Evolutionary conservation across 1,284 basidiomycete species (phyloP), one percentile per base, ranked within the genome.

Genomic region (Stygiomarasmius scandens): DNA sequence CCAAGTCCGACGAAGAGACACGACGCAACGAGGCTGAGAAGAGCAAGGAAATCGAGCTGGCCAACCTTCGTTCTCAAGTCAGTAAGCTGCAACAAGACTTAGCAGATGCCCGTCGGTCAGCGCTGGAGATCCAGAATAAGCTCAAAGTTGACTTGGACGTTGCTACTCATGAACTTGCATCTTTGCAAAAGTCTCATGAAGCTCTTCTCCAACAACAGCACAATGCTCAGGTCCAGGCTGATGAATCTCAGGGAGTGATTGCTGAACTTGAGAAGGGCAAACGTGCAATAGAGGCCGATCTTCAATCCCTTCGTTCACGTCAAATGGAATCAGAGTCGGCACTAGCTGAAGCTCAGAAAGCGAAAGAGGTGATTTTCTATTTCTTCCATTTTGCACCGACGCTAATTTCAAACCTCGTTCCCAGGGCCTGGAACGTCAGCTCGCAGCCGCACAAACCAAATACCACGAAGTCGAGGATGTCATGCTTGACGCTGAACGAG

Each of bases 381-480:
- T 53, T 34, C 25, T 6, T 48, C 45, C 36, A 61, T n/a, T 22
- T 29, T 29, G 3, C 27, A 41, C 41, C 38, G 25, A 55, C 57
- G 34, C 25, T 50, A 19, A n/a, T n/a, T n/a, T n/a, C n/a, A n/a
- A n/a, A 49, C 50, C 43, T 25, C 56, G 43, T 23, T 48, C 45
- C 9, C 66, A 95, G 89, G 79, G 74, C 36, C 76, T 94, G 48
- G 93, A 96, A 64, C 86, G 89, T 53, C 89, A 94, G 67, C 74
- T 97, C 23, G 71, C 81, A 0, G 76, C 84, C 14, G 85, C 92
- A 5, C 87, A 92, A 65, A 78, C 83, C 34, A 92, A 92, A 66
- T 90, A 90, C 61, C 86, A 90, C 58, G 89, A 91, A 59, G 90
- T 95, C 55, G 95, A 98, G 71, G 95, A 98, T 66, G 84, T 89